Conservation (phyloP, 345 rosid species). For the Streptanthus diversifolius region DNA sequence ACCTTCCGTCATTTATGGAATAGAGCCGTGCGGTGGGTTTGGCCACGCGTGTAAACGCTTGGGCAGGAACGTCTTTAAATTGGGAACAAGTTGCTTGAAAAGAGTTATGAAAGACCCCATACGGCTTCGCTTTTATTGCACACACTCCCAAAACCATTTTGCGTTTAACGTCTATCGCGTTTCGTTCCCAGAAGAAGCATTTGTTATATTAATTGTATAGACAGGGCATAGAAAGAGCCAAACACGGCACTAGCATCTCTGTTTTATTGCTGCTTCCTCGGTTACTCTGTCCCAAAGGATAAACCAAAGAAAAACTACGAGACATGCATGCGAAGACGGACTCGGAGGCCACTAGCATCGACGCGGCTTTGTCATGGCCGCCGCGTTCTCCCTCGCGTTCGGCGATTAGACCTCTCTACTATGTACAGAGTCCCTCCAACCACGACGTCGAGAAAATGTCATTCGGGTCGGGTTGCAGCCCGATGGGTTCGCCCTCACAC, state of each 20-base stretch:
- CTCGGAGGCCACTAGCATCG: too few relatives aligned
- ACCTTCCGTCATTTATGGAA: not conserved
- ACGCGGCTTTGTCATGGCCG: too few relatives aligned
- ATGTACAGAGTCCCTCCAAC: too few relatives aligned
- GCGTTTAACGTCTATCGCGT: conserved; percentile 8
- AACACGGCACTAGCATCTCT: conserved; percentile 11
- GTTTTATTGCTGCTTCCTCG: conserved; percentile 16
- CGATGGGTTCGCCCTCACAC: conserved; percentile 66
- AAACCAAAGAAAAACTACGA: too few relatives aligned
- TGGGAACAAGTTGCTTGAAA: conserved; percentile 18
- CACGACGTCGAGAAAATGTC: too few relatives aligned
- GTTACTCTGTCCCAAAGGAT: not conserved
- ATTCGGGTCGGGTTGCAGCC: conserved; percentile 77
- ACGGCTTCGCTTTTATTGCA: conserved; percentile 24
- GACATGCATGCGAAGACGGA: too few relatives aligned
- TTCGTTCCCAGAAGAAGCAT: not conserved
- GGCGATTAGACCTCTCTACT: too few relatives aligned
- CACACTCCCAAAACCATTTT: conserved; percentile 14
- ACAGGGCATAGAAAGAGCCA: not conserved
- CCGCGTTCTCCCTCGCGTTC: too few relatives aligned
- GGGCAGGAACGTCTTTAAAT: not conserved
- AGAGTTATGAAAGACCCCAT: conserved; percentile 10
- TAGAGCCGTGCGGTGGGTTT: not conserved
- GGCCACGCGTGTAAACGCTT: conserved; percentile 1
- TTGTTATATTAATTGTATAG: not conserved